Percentiles rank a stretch among this genome's conserved stretches.
These are phyloP conservation scores for Metschnikowia lachancei DNA, from an alignment of 805 yeast species.

Conservation along the genomic window DNA sequence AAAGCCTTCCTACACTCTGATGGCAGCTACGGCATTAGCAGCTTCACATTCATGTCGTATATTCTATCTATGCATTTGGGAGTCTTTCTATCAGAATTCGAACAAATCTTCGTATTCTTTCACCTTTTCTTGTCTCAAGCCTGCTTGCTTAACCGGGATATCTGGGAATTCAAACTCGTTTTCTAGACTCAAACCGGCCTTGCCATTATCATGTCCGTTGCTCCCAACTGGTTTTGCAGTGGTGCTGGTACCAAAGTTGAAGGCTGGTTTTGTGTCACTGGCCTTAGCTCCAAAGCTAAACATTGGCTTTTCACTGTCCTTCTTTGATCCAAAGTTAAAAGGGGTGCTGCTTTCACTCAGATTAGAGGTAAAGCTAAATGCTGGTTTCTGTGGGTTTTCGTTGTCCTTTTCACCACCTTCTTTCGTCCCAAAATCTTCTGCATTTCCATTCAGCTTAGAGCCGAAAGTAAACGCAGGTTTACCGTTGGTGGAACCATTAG, in stretches of 20 bases:
- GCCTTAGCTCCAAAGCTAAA: neutral
- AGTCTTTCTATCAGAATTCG: slow-evolving; percentile 22
- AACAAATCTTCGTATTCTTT: slow-evolving; percentile 27
- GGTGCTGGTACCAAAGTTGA: slow-evolving; percentile 2
- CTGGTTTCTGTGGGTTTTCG: neutral
- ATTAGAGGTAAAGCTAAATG: neutral
- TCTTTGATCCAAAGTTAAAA: slow-evolving; percentile 5
- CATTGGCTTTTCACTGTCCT: neutral
- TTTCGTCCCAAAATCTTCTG: neutral
- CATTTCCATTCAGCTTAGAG: slow-evolving; percentile 1
- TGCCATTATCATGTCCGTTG: neutral
- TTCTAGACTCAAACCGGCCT: neutral
- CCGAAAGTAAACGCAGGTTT: slow-evolving; percentile 4
- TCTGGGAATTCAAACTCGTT: slow-evolving; percentile 26
- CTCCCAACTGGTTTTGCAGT: neutral
- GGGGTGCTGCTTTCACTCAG: slow-evolving; percentile 2
- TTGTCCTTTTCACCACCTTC: neutral
- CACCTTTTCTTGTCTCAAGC: slow-evolving; percentile 27
- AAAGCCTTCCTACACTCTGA: too few species aligned
- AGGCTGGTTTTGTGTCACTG: slow-evolving; percentile 2
- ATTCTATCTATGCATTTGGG: slow-evolving; percentile 5
- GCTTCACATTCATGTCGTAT: slow-evolving; percentile 12
- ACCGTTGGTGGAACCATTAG: neutral
- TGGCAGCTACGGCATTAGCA: too few species aligned
- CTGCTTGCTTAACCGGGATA: slow-evolving; percentile 19